Evolutionary conservation across 2,329 filamentous ascomycete genomes (phyloP), one percentile per base, ranked within the genome.

Genomic region (Sporothrix mexicana): DNA sequence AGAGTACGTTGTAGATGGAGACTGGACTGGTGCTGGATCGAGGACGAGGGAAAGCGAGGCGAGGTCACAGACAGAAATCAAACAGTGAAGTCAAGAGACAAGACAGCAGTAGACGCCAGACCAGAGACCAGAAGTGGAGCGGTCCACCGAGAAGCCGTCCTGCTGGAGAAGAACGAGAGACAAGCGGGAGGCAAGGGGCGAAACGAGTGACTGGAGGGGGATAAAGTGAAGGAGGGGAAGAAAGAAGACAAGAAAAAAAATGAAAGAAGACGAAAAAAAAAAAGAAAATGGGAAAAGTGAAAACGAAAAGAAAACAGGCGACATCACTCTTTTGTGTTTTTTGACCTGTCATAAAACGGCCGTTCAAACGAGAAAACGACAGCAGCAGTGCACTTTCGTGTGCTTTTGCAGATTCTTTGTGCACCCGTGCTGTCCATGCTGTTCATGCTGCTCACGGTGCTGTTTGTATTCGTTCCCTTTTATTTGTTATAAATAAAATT

Each of bases 381-480:
- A 67, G 62, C 23, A 66, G 51, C 43, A 68, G 64, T 68, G 47
- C 47, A 10, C 47, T 43, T 36, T 51, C 15, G 47, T 68, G 45
- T 68, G 45, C 64, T 49, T 67, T 68, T 68, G 64, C 64, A 68
- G 64, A 30, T 66, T 20, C 7, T 68, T 68, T 68, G 64, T 68
- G 23, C 23, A 12, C 43, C 43, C 43, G 43, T 66, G 30, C 7
- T 36, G 30, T 36, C n/a, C n/a, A n/a, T 25, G 41, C 43, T 47
- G n/a, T n/a, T n/a, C n/a, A n/a, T n/a, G n/a, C n/a, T 66, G 61
- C 15, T 20, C n/a, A 25, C 20, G 61, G 45, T 51, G 6, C 20
- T 30, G 25, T 17, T 13, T 61, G 53, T 47, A 23, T 64, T 13
- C 13, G 2, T 47, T 15, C 7, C 2, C 4, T 30, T 47, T 15